Conservation (phyloP, 1,139 yeast species). For the Sugiyamaella castrensis region DNA sequence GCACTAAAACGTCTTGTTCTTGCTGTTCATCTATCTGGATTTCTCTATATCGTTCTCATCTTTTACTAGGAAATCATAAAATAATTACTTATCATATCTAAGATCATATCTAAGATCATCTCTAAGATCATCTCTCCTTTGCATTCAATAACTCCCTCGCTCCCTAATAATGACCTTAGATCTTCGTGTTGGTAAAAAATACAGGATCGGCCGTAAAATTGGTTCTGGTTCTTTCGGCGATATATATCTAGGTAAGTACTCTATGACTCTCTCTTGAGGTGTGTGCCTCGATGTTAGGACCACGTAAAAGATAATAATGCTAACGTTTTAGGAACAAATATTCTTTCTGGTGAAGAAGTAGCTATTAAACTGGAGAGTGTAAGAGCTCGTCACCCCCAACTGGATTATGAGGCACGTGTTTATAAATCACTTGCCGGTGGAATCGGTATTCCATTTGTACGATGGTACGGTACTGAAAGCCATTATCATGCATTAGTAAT, state of each 20-base stretch:
- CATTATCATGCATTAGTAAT: slow-evolving; percentile 97
- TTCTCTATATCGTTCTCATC: too few relatives aligned
- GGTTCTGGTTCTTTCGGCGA: slow-evolving; percentile 99
- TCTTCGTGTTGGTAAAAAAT: slow-evolving; percentile 92
- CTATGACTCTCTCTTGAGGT: slow-evolving; percentile 1
- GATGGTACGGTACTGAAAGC: slow-evolving; percentile 97
- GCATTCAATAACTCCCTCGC: neutral
- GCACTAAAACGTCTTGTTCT: too few relatives aligned
- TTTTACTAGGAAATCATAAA: neutral
- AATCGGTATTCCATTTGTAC: slow-evolving; percentile 92
- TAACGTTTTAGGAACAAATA: slow-evolving; percentile 60
- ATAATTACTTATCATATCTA: too few relatives aligned
- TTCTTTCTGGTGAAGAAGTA: slow-evolving; percentile 94
- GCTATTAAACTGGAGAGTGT: slow-evolving; percentile 92
- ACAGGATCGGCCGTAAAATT: slow-evolving; percentile 90
- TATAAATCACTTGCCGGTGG: slow-evolving; percentile 95
- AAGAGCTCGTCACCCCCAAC: slow-evolving; percentile 92
- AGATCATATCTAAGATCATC: neutral
- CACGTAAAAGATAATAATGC: slow-evolving; percentile 5
- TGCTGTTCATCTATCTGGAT: too few relatives aligned
- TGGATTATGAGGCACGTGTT: slow-evolving; percentile 94
- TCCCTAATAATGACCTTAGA: slow-evolving; percentile 39
- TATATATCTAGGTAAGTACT: slow-evolving; percentile 65
- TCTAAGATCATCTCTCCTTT: neutral
- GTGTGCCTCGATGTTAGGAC: too few relatives aligned